Evolutionary conservation across 1,284 basidiomycete genomes (phyloP).

Genomic region (Boletus hoseneyae): DNA sequence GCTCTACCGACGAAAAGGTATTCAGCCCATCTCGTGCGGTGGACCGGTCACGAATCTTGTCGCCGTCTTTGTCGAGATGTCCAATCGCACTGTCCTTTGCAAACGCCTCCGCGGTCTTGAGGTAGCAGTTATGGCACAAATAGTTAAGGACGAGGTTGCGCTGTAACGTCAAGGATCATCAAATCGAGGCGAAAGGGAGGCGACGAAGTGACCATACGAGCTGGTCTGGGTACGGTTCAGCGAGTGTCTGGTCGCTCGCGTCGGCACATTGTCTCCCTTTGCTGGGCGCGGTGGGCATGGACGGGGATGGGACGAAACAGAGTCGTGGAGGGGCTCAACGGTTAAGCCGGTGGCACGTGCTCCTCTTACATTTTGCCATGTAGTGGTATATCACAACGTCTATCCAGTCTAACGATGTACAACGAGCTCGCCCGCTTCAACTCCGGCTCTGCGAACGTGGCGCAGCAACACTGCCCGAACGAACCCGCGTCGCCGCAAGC

Average conservation of each 20-base stretch:
- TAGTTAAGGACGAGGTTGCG: constrained; percentile 79
- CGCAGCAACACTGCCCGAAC: constrained; percentile 3
- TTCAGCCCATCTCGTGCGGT: constrained; percentile 12
- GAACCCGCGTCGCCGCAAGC: constrained; percentile 26
- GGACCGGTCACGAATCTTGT: constrained; percentile 44
- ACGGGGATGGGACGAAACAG: neutral
- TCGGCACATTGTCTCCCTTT: constrained; percentile 20
- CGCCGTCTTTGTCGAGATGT: constrained; percentile 65
- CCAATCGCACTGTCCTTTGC: constrained; percentile 58
- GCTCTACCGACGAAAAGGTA: constrained; percentile 23
- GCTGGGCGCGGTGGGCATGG: constrained; percentile 19
- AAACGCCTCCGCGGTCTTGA: constrained; percentile 69
- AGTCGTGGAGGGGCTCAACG: neutral
- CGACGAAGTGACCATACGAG: constrained; percentile 21
- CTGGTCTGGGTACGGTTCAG: constrained; percentile 26
- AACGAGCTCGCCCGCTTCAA: constrained; percentile 11
- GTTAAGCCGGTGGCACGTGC: constrained; percentile 18
- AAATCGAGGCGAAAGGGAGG: neutral
- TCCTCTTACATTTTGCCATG: neutral
- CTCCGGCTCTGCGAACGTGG: constrained; percentile 27
- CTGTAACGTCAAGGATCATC: constrained; percentile 35
- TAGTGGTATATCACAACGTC: neutral
- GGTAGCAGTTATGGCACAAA: constrained; percentile 71
- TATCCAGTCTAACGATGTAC: constrained; percentile 1
- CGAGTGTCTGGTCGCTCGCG: constrained; percentile 21